Evolutionary conservation across 2,329 filamentous ascomycete genomes (phyloP).

Genomic region (Pezicula radicicola): DNA sequence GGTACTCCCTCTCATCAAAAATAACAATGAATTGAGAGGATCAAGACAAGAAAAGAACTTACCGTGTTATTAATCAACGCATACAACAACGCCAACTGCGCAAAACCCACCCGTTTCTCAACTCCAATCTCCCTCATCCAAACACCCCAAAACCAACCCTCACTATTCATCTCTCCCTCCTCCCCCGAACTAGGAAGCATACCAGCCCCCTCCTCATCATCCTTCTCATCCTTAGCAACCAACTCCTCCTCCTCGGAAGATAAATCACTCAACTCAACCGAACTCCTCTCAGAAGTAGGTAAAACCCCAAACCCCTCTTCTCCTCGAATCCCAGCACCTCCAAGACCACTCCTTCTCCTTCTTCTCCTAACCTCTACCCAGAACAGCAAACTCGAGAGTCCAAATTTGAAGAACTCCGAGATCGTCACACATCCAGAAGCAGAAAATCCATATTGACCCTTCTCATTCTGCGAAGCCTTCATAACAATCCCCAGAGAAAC

Average conservation of each 20-base stretch:
- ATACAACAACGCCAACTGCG: constrained; percentile 29
- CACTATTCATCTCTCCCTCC: no score
- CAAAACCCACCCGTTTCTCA: constrained; percentile 28
- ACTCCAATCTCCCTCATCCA: constrained; percentile 20
- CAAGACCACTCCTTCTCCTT: constrained; percentile 6
- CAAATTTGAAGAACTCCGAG: constrained; percentile 29
- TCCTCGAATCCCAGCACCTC: no score
- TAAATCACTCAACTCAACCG: not conserved
- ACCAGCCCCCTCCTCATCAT: no score
- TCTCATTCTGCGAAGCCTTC: constrained; percentile 25
- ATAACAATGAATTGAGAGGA: no score
- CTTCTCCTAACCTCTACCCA: constrained; percentile 22
- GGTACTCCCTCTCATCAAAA: not conserved
- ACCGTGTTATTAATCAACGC: constrained; percentile 32
- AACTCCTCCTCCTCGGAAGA: not conserved
- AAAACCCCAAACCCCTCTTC: no score
- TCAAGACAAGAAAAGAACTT: not conserved
- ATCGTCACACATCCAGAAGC: constrained; percentile 29
- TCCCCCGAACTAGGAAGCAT: no score
- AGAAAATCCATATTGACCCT: constrained; percentile 18
- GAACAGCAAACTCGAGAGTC: constrained; percentile 27
- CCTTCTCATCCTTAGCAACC: no score
- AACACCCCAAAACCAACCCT: no score
- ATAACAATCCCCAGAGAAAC: constrained; percentile 32
- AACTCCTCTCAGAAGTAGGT: constrained; percentile 9